Percentiles rank a stretch among this genome's conserved stretches.
Conservation (phyloP, 768 basidiomycete species). For the Naematelia encephala region DNA sequence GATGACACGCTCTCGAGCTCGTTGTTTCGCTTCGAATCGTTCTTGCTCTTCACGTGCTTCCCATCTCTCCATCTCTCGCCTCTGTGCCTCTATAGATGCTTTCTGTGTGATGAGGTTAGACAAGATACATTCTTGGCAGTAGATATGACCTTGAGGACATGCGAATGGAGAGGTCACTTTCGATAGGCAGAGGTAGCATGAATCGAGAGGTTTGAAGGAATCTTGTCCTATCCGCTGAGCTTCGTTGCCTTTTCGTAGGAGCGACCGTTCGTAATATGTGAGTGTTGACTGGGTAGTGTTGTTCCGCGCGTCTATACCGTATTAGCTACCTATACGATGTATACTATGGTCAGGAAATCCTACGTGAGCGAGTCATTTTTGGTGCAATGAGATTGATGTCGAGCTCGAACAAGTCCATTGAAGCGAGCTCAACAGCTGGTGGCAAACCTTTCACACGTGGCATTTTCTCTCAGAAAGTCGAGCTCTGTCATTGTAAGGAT, state of each 20-base stretch:
- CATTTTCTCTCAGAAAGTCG: too few species aligned
- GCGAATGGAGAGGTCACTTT: conserved; percentile 77
- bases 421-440: too few species aligned
- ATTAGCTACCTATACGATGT: not conserved
- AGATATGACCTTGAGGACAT: conserved; percentile 82
- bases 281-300: conserved; percentile 41
- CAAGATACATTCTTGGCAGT: conserved; percentile 92
- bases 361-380: not conserved
- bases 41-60: conserved; percentile 79
- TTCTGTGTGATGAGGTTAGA: conserved; percentile 72
- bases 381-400: not conserved
- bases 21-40: conserved; percentile 62
- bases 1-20: conserved; percentile 83
- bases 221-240: conserved; percentile 67
- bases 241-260: conserved; percentile 32
- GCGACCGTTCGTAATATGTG: conserved; percentile 42
- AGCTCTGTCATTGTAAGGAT: too few species aligned
- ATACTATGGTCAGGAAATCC: not conserved
- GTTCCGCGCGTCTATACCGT: conserved; percentile 38
- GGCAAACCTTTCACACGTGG: not conserved
- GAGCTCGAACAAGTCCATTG: not conserved
- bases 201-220: conserved; percentile 86
- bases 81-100: conserved; percentile 88
- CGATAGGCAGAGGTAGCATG: conserved; percentile 83
- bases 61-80: conserved; percentile 68